Conservation (phyloP, 2,329 filamentous ascomycete species). For the Pleoardoris graminearum region DNA sequence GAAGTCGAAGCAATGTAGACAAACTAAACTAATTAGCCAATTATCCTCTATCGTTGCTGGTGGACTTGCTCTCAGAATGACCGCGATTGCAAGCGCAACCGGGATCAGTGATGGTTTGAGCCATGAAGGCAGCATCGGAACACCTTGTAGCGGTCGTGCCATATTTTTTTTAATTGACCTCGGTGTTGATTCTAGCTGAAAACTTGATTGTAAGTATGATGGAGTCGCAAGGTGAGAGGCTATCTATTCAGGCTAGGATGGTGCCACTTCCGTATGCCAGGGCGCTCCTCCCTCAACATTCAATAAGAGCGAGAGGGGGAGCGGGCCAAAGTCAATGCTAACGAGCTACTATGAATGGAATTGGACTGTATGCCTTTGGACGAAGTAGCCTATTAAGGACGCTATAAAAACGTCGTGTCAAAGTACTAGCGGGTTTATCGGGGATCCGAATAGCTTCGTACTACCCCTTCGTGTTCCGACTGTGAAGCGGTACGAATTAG, state of each 20-base stretch:
- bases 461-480: background rate
- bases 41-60: background rate
- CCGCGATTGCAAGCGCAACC: background rate
- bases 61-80: background rate
- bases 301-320: background rate
- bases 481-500: background rate
- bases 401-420: background rate
- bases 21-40: conserved; percentile 8
- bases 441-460: conserved; percentile 5
- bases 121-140: conserved; percentile 2
- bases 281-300: no score
- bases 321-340: background rate
- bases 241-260: no score
- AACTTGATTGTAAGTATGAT: no score
- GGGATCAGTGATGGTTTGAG: background rate
- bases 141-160: background rate
- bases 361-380: background rate
- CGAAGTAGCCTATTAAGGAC: background rate
- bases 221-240: no score
- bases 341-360: background rate
- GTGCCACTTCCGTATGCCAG: no score
- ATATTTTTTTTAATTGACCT: no score
- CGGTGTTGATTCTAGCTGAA: no score
- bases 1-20: conserved; percentile 17
- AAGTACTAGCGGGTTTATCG: background rate